Evolutionary conservation across 805 yeast genomes (phyloP).

Genomic region (Diddensiella transvaalensis): DNA sequence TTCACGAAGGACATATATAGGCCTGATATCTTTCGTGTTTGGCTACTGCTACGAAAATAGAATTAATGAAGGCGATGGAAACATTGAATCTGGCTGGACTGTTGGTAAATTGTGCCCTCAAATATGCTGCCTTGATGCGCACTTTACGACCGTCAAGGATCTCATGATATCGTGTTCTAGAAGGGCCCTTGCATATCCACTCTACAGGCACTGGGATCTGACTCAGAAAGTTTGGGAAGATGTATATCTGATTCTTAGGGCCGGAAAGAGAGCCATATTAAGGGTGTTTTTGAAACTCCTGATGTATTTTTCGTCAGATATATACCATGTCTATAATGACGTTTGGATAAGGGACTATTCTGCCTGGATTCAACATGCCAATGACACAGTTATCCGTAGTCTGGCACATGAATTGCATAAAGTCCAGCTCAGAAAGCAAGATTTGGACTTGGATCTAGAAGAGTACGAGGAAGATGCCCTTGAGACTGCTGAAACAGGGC

Average conservation of each 20-base stretch:
- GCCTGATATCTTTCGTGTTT: slow-evolving; percentile 65
- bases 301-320: slow-evolving; percentile 66
- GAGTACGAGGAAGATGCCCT: background rate
- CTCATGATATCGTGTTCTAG: slow-evolving; percentile 60
- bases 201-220: slow-evolving; percentile 67
- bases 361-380: slow-evolving; percentile 62
- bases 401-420: slow-evolving; percentile 61
- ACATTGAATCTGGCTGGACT: slow-evolving; percentile 90
- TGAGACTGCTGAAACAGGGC: background rate
- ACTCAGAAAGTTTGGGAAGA: slow-evolving; percentile 68
- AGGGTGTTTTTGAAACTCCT: slow-evolving; percentile 56
- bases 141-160: slow-evolving; percentile 44
- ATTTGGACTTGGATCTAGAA: slow-evolving; percentile 18
- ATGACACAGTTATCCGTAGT: slow-evolving; percentile 54
- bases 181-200: slow-evolving; percentile 74
- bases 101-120: slow-evolving; percentile 85
- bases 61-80: slow-evolving; percentile 66
- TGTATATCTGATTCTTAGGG: slow-evolving; percentile 57
- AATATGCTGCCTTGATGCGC: slow-evolving; percentile 61
- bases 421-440: slow-evolving; percentile 21
- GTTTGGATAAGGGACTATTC: slow-evolving; percentile 73
- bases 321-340: slow-evolving; percentile 79
- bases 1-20: slow-evolving; percentile 54
- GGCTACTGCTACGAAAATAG: slow-evolving; percentile 72
- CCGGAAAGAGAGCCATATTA: slow-evolving; percentile 66